A percentile compares a stretch with the other conserved stretches of the same genome.
These are phyloP conservation scores for Exophiala bonariae DNA, from an alignment of 2,329 filamentous ascomycete genomes.

Conservation along the genomic window DNA sequence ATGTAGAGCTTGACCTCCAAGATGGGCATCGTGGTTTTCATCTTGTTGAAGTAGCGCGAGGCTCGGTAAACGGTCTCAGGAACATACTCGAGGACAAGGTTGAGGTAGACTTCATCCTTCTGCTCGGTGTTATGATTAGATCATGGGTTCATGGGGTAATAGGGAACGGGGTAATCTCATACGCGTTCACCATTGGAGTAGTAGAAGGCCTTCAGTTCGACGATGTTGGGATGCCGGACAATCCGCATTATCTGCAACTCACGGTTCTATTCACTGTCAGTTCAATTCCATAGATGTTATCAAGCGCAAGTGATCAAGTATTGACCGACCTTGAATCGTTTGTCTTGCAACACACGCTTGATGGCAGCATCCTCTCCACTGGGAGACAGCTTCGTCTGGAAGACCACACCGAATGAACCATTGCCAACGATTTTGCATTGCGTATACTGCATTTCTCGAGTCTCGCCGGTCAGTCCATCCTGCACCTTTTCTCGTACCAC, in stretches of 20 bases:
- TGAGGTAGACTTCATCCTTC: slow-evolving; percentile 99
- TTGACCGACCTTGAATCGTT: slow-evolving; percentile 88
- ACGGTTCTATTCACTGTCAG: slow-evolving; percentile 71
- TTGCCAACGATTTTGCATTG: slow-evolving; percentile 99
- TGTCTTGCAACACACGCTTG: slow-evolving; percentile 98
- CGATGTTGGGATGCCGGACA: slow-evolving; percentile 97
- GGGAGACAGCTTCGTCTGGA: slow-evolving; percentile 98
- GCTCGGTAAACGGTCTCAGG: slow-evolving; percentile 98
- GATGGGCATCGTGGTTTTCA: slow-evolving; percentile 99
- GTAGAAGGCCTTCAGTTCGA: slow-evolving; percentile 98
- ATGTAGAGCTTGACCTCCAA: slow-evolving; percentile 99
- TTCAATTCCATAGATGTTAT: slow-evolving; percentile 1
- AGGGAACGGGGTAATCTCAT: slow-evolving; percentile 40
- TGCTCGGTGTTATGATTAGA: slow-evolving; percentile 35
- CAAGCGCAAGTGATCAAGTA: neutral
- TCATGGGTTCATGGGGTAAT: neutral
- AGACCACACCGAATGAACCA: slow-evolving; percentile 97
- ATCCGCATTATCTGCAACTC: slow-evolving; percentile 99
- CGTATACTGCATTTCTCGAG: slow-evolving; percentile 94
- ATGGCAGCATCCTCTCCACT: slow-evolving; percentile 97
- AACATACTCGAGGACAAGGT: slow-evolving; percentile 96
- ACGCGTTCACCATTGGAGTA: slow-evolving; percentile 99
- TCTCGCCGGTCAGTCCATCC: slow-evolving; percentile 95
- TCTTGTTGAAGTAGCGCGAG: slow-evolving; percentile 98
- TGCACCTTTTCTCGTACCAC: slow-evolving; percentile 98